A percentile compares a stretch with the other conserved stretches of the same genome.
Conservation (phyloP, 441 rosid species). For the Capsella rubella region DNA sequence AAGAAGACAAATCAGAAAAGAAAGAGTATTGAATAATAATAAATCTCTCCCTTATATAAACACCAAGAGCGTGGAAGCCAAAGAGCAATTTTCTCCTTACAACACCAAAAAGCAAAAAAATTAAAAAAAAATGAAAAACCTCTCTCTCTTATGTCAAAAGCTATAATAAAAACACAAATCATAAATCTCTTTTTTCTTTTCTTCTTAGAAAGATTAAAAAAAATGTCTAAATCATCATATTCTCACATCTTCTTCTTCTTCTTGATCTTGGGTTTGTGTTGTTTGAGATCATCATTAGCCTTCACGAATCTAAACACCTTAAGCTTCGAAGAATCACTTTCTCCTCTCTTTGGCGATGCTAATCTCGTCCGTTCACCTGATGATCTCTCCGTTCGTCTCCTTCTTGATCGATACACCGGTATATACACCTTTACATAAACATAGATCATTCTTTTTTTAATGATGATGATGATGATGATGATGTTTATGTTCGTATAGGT, state of each 20-base stretch:
- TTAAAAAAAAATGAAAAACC: neutral
- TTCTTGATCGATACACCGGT: constrained; percentile 88
- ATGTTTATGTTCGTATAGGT: constrained; percentile 49
- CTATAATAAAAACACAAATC: neutral
- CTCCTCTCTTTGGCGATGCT: constrained; percentile 83
- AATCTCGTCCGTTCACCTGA: constrained; percentile 81
- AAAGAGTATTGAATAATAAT: neutral
- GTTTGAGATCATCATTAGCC: constrained; percentile 44
- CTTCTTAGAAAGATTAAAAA: neutral
- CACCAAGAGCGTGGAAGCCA: constrained; percentile 31
- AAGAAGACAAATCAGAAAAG: constrained; percentile 2
- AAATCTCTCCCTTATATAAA: neutral
- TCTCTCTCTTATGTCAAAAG: constrained; percentile 23
- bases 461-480: constrained; percentile 14
- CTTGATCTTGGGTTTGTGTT: constrained; percentile 13
- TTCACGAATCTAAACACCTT: constrained; percentile 57
- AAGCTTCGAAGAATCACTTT: constrained; percentile 77
- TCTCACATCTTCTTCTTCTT: constrained; percentile 9
- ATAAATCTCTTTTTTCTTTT: neutral
- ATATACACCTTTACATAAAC: constrained; percentile 7
- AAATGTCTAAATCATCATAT: constrained; percentile 25
- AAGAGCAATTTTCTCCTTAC: constrained; percentile 25
- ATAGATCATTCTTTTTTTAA: neutral
- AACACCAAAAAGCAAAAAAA: neutral
- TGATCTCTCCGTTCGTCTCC: constrained; percentile 75